Evolutionary conservation across 306 rosid genomes (phyloP).

Genomic region (Dalbergia cochinchinensis): DNA sequence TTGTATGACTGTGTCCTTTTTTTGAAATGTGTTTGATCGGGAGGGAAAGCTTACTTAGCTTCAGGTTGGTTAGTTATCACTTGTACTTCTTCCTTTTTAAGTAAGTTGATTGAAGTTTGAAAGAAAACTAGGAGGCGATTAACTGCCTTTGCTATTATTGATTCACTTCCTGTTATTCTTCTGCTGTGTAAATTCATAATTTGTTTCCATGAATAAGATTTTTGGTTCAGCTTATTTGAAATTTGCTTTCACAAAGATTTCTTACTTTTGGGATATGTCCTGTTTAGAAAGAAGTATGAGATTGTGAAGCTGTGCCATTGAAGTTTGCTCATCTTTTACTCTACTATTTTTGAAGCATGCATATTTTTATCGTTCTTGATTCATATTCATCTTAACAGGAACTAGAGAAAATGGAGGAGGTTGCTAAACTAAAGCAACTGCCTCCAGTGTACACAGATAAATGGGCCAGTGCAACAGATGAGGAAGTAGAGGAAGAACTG

Average conservation of each 20-base stretch:
- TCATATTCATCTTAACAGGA: constrained; percentile 61
- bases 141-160: background rate
- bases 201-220: background rate
- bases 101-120: background rate
- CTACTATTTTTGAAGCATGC: constrained; percentile 27
- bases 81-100: background rate
- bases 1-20: background rate
- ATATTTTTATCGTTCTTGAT: constrained; percentile 14
- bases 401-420: constrained; percentile 91
- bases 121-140: background rate
- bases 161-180: background rate
- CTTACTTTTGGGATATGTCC: constrained; percentile 12
- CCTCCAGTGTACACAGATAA: constrained; percentile 93
- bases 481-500: constrained; percentile 76
- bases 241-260: constrained; percentile 1
- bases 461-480: constrained; percentile 77
- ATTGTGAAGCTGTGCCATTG: constrained; percentile 10
- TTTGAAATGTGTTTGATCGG: background rate
- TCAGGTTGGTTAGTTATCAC: background rate
- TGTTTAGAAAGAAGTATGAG: background rate
- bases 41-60: background rate
- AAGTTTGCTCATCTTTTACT: constrained; percentile 8
- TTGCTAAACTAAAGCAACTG: constrained; percentile 73
- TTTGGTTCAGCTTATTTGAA: constrained; percentile 36
- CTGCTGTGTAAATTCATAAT: background rate